A percentile compares a stretch with the other conserved stretches of the same genome.
Evolutionary conservation across 2,329 filamentous ascomycete species (phyloP).

Genomic region (Exophiala viscosa): DNA sequence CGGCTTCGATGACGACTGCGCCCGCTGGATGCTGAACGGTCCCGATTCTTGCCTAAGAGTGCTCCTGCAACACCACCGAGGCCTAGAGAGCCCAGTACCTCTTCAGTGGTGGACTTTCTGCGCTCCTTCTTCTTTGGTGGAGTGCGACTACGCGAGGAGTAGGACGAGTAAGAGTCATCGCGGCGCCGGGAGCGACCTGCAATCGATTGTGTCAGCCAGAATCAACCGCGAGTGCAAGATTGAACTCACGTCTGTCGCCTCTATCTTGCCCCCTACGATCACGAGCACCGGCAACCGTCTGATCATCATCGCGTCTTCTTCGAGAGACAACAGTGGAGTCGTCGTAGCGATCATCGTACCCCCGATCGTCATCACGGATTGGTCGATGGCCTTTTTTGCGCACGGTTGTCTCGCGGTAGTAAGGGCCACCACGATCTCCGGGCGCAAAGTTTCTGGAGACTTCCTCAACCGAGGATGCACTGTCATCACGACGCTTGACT

Average conservation of each 20-base stretch:
- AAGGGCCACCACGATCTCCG: slow-evolving; percentile 48
- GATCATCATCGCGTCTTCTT: slow-evolving; percentile 45
- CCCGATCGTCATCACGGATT: slow-evolving; percentile 31
- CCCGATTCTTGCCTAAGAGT: slow-evolving; percentile 52
- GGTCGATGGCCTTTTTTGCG: slow-evolving; percentile 35
- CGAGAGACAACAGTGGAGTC: slow-evolving; percentile 38
- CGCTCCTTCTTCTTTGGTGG: slow-evolving; percentile 32
- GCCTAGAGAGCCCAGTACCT: slow-evolving; percentile 55
- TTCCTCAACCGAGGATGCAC: slow-evolving; percentile 73
- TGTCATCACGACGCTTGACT: slow-evolving; percentile 60
- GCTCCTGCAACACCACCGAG: slow-evolving; percentile 53
- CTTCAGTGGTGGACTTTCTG: slow-evolving; percentile 47
- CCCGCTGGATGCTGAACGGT: slow-evolving; percentile 59
- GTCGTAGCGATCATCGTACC: slow-evolving; percentile 40
- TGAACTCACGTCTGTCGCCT: slow-evolving; percentile 33
- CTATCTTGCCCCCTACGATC: slow-evolving; percentile 18
- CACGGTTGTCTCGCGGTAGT: slow-evolving; percentile 32
- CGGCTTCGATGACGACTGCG: slow-evolving; percentile 50
- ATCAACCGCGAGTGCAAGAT: background rate
- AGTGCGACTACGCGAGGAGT: slow-evolving; percentile 39
- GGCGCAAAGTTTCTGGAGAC: slow-evolving; percentile 80
- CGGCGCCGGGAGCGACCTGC: slow-evolving; percentile 24
- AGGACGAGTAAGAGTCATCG: slow-evolving; percentile 32
- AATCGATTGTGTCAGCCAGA: slow-evolving; percentile 10
- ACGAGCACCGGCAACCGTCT: slow-evolving; percentile 29